Conservation (phyloP, 1,284 basidiomycete genomes). For the Chondrostereum purpureum region DNA sequence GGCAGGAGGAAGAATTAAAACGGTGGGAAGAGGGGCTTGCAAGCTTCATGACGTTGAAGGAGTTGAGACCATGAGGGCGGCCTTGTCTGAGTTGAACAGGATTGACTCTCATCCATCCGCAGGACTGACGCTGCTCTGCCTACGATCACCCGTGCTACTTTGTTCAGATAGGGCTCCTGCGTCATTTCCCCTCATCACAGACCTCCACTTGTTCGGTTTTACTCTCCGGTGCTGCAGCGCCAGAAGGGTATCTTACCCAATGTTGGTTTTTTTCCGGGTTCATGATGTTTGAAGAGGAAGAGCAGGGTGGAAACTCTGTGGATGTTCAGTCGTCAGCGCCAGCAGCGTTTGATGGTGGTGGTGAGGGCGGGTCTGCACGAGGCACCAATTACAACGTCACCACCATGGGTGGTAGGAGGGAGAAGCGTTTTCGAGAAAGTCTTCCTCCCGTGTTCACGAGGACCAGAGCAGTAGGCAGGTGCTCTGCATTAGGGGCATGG, state of each 20-base stretch:
- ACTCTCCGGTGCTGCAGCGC: slow-evolving; percentile 84
- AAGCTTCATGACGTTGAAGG: background rate
- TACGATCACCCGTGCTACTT: too few species aligned
- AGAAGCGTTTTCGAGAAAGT: slow-evolving; percentile 65
- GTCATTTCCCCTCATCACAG: too few species aligned
- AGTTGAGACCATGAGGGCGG: too few species aligned
- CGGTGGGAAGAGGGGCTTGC: background rate
- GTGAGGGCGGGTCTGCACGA: slow-evolving; percentile 19
- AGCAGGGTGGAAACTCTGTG: slow-evolving; percentile 76
- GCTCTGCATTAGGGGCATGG: slow-evolving; percentile 23
- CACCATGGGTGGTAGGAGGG: slow-evolving; percentile 40
- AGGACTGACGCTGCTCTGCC: too few species aligned
- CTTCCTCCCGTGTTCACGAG: slow-evolving; percentile 55
- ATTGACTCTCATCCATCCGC: too few species aligned
- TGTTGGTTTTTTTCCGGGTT: slow-evolving; percentile 97
- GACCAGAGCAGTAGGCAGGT: slow-evolving; percentile 21
- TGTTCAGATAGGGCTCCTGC: too few species aligned
- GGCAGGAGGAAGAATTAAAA: too few species aligned
- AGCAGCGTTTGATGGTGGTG: slow-evolving; percentile 19
- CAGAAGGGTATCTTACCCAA: slow-evolving; percentile 94
- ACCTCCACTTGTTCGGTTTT: slow-evolving; percentile 84
- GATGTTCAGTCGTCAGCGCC: slow-evolving; percentile 52
- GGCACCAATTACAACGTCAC: slow-evolving; percentile 19
- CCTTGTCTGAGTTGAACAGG: too few species aligned
- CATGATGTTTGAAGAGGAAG: slow-evolving; percentile 92